Evolutionary conservation across 2,329 filamentous ascomycete genomes (phyloP).

Genomic region (Sporothrix euskadiensis): DNA sequence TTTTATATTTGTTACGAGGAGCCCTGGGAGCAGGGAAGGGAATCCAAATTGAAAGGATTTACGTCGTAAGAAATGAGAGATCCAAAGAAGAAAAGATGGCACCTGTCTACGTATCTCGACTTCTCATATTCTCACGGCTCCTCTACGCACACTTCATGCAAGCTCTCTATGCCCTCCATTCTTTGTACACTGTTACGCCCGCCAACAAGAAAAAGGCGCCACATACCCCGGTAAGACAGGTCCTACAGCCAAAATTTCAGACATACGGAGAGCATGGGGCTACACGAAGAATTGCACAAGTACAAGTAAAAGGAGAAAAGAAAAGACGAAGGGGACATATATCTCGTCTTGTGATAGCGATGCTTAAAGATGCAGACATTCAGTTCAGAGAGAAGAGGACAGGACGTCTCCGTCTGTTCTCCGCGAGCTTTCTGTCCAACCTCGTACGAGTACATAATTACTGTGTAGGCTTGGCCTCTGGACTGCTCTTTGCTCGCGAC

Average conservation of each 20-base stretch:
- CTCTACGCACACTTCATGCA: neutral
- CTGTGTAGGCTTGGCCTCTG: neutral
- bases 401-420: neutral
- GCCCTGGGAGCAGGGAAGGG: neutral
- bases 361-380: neutral
- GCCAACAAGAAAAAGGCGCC: neutral
- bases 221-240: constrained; percentile 18
- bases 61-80: neutral
- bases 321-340: neutral
- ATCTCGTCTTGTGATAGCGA: neutral
- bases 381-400: neutral
- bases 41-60: neutral
- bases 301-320: neutral
- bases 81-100: neutral
- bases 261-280: neutral
- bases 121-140: neutral
- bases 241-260: constrained; percentile 21
- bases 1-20: neutral
- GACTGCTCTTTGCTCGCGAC: neutral
- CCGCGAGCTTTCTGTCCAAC: neutral
- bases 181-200: neutral
- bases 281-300: neutral
- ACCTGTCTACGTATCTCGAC: neutral
- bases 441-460: too few species aligned
- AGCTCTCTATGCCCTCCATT: neutral